Percentiles rank a stretch among this genome's conserved stretches.
Conservation (phyloP, 371 early-diverging fungal species). For the Capillidium rhysosporum region DNA sequence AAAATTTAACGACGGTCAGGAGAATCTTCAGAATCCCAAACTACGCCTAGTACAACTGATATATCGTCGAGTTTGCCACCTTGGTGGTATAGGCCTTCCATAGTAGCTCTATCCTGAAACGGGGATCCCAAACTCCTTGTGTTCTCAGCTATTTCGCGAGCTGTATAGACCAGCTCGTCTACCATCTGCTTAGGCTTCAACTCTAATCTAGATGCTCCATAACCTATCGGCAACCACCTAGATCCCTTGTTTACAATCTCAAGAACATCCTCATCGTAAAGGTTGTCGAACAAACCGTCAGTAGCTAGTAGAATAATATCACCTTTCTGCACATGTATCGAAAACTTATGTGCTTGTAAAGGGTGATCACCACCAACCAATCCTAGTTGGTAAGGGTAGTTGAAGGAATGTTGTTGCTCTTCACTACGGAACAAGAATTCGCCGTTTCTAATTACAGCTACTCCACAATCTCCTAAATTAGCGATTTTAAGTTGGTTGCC, state of each 20-base stretch:
- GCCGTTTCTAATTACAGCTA: constrained; percentile 66
- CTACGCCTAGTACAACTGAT: constrained; percentile 51
- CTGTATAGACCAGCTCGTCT: constrained; percentile 51
- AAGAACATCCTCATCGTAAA: constrained; percentile 61
- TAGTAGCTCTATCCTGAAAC: constrained; percentile 60
- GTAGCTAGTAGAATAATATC: constrained; percentile 58
- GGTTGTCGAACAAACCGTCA: constrained; percentile 65
- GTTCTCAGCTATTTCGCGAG: constrained; percentile 61
- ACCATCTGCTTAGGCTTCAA: constrained; percentile 44
- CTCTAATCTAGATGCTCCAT: constrained; percentile 7
- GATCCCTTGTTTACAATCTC: constrained; percentile 42
- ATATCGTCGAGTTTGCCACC: constrained; percentile 78
- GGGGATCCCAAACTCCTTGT: constrained; percentile 50
- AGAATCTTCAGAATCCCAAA: constrained; percentile 27
- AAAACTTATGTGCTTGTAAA: constrained; percentile 51
- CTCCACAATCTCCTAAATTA: constrained; percentile 86
- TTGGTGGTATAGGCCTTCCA: constrained; percentile 53
- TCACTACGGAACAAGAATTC: constrained; percentile 79
- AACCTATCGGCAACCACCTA: constrained; percentile 13
- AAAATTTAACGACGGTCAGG: constrained; percentile 6
- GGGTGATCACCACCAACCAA: constrained; percentile 41
- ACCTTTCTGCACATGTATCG: constrained; percentile 52
- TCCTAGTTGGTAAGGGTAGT: constrained; percentile 63
- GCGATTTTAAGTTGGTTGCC: constrained; percentile 81
- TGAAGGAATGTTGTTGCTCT: constrained; percentile 70